These are phyloP conservation scores for Zarea fungicola DNA, from an alignment of 2,329 filamentous ascomycete genomes.

Conservation along the genomic window DNA sequence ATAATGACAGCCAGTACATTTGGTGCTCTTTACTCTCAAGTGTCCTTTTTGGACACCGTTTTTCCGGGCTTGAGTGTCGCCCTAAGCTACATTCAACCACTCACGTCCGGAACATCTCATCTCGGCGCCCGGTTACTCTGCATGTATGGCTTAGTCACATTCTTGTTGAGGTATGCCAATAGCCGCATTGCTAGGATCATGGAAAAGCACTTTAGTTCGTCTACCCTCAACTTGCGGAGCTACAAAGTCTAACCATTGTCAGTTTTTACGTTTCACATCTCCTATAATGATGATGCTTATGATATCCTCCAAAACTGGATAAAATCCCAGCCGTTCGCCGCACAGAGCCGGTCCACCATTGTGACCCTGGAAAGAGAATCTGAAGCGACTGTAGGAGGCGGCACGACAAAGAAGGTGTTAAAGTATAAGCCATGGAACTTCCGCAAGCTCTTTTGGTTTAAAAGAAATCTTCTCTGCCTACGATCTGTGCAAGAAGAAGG, in stretches of 20 bases:
- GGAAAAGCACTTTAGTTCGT: constrained; percentile 10
- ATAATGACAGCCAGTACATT: background rate
- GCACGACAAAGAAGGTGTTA: constrained; percentile 3
- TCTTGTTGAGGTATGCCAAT: constrained; percentile 2
- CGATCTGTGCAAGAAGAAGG: constrained; percentile 9
- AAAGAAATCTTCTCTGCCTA: constrained; percentile 13
- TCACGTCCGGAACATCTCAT: constrained; percentile 1
- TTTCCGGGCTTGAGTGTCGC: background rate
- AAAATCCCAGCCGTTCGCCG: background rate
- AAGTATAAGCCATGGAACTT: background rate
- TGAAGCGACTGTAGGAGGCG: background rate
- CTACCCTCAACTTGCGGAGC: background rate
- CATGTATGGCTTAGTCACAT: constrained; percentile 3
- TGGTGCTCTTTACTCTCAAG: constrained; percentile 4
- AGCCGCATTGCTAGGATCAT: background rate
- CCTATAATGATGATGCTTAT: background rate
- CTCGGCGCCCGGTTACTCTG: constrained; percentile 1
- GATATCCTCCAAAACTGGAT: constrained; percentile 1
- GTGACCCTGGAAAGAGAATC: background rate
- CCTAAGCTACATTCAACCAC: constrained; percentile 1
- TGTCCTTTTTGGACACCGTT: constrained; percentile 1
- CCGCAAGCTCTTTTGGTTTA: constrained; percentile 14
- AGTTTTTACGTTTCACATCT: constrained; percentile 18
- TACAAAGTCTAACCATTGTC: constrained; percentile 11
- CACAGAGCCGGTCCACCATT: background rate